Evolutionary conservation across 2,329 filamentous ascomycete genomes (phyloP).

Genomic region (Pestalotiopsis sp.): DNA sequence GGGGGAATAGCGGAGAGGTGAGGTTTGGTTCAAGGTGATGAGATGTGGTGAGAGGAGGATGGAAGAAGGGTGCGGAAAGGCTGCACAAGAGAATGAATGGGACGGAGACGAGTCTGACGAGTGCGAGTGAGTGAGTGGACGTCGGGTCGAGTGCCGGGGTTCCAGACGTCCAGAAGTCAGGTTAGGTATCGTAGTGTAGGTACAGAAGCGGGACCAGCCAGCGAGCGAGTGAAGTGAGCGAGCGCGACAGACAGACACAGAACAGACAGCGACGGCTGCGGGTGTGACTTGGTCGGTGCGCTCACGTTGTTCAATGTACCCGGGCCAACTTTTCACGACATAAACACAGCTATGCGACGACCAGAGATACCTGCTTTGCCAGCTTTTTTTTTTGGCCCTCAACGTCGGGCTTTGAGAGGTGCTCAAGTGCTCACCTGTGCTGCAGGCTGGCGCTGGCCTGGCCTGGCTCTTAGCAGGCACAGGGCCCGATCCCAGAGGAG

Average conservation of each 20-base stretch:
- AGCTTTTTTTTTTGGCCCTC: not conserved
- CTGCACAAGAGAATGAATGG: constrained; percentile 1
- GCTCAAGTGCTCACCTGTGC: not conserved
- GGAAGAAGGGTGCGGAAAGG: constrained; percentile 1
- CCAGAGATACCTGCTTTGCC: not conserved
- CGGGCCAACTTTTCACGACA: too few species aligned
- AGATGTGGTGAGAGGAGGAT: constrained; percentile 10
- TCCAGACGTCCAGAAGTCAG: not conserved
- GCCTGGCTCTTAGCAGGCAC: not conserved
- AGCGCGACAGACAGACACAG: not conserved
- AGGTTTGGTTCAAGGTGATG: constrained; percentile 4
- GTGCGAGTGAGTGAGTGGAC: not conserved
- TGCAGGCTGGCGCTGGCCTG: not conserved
- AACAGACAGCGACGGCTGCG: not conserved
- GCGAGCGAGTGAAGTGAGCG: not conserved
- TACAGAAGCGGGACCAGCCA: not conserved
- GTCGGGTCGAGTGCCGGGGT: not conserved
- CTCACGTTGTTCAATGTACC: not conserved
- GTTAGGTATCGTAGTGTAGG: not conserved
- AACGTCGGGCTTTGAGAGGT: not conserved
- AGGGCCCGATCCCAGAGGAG: not conserved
- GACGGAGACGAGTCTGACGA: not conserved
- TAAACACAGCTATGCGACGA: too few species aligned
- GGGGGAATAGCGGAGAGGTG: constrained; percentile 8
- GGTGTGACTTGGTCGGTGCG: not conserved